A percentile compares a stretch with the other conserved stretches of the same genome.
phyloP scores from a whole-genome alignment of 140 eudicot species.

The Cichorium intybus region DNA sequence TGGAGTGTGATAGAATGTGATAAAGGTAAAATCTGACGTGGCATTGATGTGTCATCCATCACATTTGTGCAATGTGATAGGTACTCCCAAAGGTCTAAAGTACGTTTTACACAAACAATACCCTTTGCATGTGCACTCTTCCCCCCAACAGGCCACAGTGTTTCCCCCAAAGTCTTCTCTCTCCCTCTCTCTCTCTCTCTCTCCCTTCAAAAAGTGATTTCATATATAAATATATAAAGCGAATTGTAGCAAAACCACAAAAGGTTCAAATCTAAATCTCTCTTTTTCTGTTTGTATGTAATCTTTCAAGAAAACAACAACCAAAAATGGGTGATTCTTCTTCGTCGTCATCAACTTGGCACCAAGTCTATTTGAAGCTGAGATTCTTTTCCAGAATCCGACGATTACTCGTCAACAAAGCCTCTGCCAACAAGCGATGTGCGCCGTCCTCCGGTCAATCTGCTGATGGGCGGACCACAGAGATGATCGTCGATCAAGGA shows the following conservation, averaged over 20 bases:
- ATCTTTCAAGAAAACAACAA: slow-evolving; percentile 17
- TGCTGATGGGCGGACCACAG: neutral
- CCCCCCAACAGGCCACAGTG: slow-evolving; percentile 12
- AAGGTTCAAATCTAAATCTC: slow-evolving; percentile 27
- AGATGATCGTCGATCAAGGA: neutral
- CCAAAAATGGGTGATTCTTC: slow-evolving; percentile 44
- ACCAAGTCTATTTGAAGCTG: slow-evolving; percentile 36
- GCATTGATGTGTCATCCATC: no score
- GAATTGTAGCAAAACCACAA: slow-evolving; percentile 29
- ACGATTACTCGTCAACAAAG: slow-evolving; percentile 39
- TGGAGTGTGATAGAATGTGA: no score
- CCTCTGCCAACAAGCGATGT: slow-evolving; percentile 21
- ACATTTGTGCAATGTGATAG: no score
- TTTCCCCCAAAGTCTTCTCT: slow-evolving; percentile 23
- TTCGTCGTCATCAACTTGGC: slow-evolving; percentile 42
- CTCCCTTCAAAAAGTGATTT: slow-evolving; percentile 27
- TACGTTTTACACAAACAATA: slow-evolving; percentile 32
- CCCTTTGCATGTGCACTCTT: slow-evolving; percentile 39
- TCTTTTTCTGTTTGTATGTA: slow-evolving; percentile 20
- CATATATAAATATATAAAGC: slow-evolving; percentile 6
- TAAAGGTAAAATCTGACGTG: no score
- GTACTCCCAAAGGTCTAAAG: no score
- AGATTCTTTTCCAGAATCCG: slow-evolving; percentile 46
- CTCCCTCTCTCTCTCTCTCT: slow-evolving; percentile 33
- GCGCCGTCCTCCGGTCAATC: slow-evolving; percentile 17